Conservation (phyloP, 192 early-diverging fungal genomes). For the Umbelopsis sp. region DNA sequence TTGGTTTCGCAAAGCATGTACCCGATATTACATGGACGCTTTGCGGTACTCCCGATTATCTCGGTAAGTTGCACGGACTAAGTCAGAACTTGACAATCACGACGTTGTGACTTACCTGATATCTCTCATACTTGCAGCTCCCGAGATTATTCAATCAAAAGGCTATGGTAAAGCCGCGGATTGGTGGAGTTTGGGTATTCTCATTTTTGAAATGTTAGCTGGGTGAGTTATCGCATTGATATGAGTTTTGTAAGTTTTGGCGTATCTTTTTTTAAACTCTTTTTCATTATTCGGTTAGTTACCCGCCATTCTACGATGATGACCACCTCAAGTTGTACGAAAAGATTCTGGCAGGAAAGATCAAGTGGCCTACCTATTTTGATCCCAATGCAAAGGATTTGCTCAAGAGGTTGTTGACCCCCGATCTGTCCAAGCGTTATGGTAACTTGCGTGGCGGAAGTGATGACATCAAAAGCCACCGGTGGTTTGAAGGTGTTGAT, state of each 20-base stretch:
- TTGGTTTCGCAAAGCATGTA: constrained; percentile 87
- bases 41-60: constrained; percentile 82
- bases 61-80: constrained; percentile 35
- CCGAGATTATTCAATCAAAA: constrained; percentile 90
- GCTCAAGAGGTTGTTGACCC: constrained; percentile 66
- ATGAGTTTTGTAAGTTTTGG: background rate
- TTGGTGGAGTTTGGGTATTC: constrained; percentile 93
- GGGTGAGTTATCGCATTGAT: constrained; percentile 46
- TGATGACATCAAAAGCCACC: constrained; percentile 65
- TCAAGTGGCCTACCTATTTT: constrained; percentile 75
- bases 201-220: constrained; percentile 96
- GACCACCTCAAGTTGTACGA: constrained; percentile 93
- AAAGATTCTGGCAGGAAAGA: constrained; percentile 83
- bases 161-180: constrained; percentile 93
- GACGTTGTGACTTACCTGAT: background rate
- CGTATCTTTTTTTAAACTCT: constrained; percentile 1
- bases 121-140: constrained; percentile 43
- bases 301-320: constrained; percentile 94
- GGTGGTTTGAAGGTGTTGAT: constrained; percentile 67
- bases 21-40: constrained; percentile 84
- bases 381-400: constrained; percentile 75
- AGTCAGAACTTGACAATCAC: background rate
- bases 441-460: constrained; percentile 77
- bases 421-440: constrained; percentile 77
- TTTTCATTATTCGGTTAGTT: constrained; percentile 34